Base-by-base conservation (phyloP, 139 green algal genomes). In the Volvox africanus region DNA sequence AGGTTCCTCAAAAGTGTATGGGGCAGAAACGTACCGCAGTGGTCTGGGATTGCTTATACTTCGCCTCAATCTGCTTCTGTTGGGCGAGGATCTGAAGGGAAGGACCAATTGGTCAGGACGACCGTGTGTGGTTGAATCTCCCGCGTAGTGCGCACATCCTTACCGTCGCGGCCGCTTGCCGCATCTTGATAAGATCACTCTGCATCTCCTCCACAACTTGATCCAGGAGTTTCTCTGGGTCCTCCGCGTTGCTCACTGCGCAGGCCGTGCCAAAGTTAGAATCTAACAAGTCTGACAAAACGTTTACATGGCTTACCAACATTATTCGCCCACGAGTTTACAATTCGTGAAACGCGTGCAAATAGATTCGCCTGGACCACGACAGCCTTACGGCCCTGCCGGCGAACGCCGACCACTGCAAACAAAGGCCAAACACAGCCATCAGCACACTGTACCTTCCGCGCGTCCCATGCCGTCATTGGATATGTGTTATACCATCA, bases 151-250 rank as follows among this genome's bases (percentile, higher is more conserved):
- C 75, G 9, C 65, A 6, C 11, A 28, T 28, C 33, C 92, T 32
- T 88, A 98, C 96, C 96, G 99, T 97, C 1, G 98, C 98, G 61
- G 97, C 97, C 19, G 98, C 98, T 91, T 99, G 98, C 17, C 98
- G 94, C 96, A 99, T 98, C 91, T 98, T 99, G 86, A 99, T 98
- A 20, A 99, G 95, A 90, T 99, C 98, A 77, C 95, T 94, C 94
- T 99, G 97, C 98, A 99, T 99, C 89, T 99, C 98, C 35, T 95
- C 94, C 50, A 99, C 98, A 0, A 98, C 97, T 94, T 98, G 96
- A 61, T 99, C 98, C 87, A 99, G 93, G 0, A 99, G 96, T 93
- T 99, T 99, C 95, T 99, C 98, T 1, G 98, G 98, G 89, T 99
- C 98, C 93, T 99, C 97, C 0, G 96, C 97, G 16, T 67, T 86